Conservation (phyloP, 768 basidiomycete genomes). For the Sarcodon aspratus region DNA sequence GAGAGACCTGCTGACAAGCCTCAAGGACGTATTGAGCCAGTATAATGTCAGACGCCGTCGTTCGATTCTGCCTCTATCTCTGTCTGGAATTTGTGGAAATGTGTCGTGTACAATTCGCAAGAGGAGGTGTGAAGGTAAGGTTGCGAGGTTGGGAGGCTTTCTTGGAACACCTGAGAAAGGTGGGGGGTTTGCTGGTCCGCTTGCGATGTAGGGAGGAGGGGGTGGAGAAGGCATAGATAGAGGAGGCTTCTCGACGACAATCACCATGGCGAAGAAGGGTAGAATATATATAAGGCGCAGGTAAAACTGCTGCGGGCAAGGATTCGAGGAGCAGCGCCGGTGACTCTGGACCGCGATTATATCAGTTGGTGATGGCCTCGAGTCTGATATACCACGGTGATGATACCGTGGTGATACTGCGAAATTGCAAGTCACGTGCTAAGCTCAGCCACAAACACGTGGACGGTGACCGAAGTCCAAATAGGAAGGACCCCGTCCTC, state of each 20-base stretch:
- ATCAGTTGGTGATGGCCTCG: not conserved
- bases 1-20: slow-evolving; percentile 55
- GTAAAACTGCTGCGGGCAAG: not conserved
- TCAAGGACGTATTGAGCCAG: slow-evolving; percentile 54
- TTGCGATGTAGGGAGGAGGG: slow-evolving; percentile 24
- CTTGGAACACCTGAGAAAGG: slow-evolving; percentile 18
- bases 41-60: slow-evolving; percentile 56
- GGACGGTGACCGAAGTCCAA: slow-evolving; percentile 15
- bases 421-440: not conserved
- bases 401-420: slow-evolving; percentile 2
- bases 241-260: slow-evolving; percentile 31
- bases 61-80: slow-evolving; percentile 28
- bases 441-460: slow-evolving; percentile 2
- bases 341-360: not conserved
- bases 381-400: not conserved
- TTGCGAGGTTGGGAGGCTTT: slow-evolving; percentile 13
- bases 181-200: slow-evolving; percentile 17
- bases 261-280: slow-evolving; percentile 22
- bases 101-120: slow-evolving; percentile 58
- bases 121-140: slow-evolving; percentile 50
- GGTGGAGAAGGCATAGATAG: slow-evolving; percentile 14
- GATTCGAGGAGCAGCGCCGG: not conserved
- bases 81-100: slow-evolving; percentile 39
- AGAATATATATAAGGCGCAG: slow-evolving; percentile 3
- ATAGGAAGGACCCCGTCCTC: slow-evolving; percentile 13